A percentile compares a stretch with the other conserved stretches of the same genome.
These are phyloP conservation scores for Aureobasidium sp. DNA, from an alignment of 2,329 filamentous ascomycete genomes.

Conservation along the genomic window DNA sequence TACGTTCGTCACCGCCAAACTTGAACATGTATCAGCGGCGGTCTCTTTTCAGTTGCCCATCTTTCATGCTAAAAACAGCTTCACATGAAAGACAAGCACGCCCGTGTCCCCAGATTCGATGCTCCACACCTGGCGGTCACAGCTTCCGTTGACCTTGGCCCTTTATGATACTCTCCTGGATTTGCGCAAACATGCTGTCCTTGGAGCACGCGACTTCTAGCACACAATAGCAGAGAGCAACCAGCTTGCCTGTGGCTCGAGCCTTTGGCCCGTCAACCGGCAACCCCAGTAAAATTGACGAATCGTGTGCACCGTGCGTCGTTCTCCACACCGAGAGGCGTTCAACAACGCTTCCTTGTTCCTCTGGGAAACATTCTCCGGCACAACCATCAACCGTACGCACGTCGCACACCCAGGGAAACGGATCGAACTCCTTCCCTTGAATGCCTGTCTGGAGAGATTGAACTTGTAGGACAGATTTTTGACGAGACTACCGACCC, in stretches of 20 bases:
- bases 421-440: not conserved
- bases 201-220: not conserved
- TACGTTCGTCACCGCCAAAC: not conserved
- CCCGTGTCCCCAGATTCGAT: constrained; percentile 1
- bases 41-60: not conserved
- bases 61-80: not conserved
- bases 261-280: constrained; percentile 4
- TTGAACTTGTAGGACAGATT: not conserved
- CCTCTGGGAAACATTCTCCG: not conserved
- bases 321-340: constrained; percentile 10
- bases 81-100: not conserved
- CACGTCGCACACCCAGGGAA: not conserved
- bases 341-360: not conserved
- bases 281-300: not conserved
- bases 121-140: not conserved
- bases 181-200: not conserved
- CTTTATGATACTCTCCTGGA: not conserved
- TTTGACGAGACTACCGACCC: not conserved
- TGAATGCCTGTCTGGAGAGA: not conserved
- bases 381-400: not conserved
- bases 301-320: not conserved
- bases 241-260: not conserved
- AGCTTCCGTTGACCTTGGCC: not conserved
- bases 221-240: not conserved
- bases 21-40: not conserved